These are phyloP conservation scores for Pogostemon cablin DNA, from an alignment of 257 asterid genomes.

Conservation along the genomic window DNA sequence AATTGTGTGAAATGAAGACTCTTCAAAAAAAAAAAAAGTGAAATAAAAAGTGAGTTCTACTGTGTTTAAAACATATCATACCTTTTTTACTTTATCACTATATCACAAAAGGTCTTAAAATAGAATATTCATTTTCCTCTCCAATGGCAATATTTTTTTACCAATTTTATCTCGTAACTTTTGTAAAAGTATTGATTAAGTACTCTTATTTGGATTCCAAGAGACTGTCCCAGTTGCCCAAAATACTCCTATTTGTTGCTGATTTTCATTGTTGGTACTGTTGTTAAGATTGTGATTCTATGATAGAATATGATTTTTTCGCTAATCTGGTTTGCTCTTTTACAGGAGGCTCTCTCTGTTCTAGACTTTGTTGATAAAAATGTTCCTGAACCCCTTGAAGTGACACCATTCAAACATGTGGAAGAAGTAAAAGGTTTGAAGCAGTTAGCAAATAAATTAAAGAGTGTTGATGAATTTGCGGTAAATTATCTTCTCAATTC, in stretches of 20 bases:
- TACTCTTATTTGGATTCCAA: neutral
- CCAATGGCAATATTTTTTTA: neutral
- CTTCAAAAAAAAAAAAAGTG: no score
- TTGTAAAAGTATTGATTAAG: no score
- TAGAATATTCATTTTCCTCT: neutral
- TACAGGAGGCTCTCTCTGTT: conserved; percentile 70
- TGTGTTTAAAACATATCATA: no score
- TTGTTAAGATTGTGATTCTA: conserved; percentile 9
- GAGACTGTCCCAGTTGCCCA: neutral
- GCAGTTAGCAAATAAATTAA: conserved; percentile 48
- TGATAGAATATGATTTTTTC: neutral
- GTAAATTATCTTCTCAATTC: conserved; percentile 43
- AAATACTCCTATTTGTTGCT: conserved; percentile 1
- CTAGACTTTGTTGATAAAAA: conserved; percentile 70
- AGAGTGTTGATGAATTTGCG: conserved; percentile 82
- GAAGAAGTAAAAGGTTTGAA: conserved; percentile 89
- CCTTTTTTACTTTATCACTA: no score
- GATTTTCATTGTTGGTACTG: neutral
- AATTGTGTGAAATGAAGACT: no score
- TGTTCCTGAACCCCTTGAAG: conserved; percentile 67
- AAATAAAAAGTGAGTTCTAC: no score
- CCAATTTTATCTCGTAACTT: no score
- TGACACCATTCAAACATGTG: conserved; percentile 76
- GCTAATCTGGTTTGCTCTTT: conserved; percentile 26
- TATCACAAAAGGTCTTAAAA: no score